Base-by-base conservation (phyloP, 257 asterid species). In the Rhazya stricta region DNA sequence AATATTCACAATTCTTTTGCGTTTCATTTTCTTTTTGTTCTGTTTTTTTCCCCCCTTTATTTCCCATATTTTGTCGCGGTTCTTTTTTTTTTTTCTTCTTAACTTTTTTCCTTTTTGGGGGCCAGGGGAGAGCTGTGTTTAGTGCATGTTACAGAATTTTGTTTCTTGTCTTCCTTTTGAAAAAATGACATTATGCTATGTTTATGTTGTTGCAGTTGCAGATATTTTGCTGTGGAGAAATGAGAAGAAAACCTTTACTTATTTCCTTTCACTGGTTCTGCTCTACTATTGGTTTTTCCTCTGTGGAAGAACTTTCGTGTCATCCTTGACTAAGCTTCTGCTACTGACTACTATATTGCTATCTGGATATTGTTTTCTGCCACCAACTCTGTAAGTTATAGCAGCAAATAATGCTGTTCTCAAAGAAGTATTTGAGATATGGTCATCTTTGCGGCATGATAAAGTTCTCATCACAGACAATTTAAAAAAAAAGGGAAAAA, bases 161-260 rank as follows among this genome's bases (percentile, higher is more conserved):
- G 21, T 58, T 60, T 23, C 51, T 71, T 62, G 29, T 37, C 13
- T 34, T 58, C 48, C 72, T 42, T 36, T 67, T 6, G 51, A n/a
- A 12, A 42, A 32, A 67, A 53, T 87, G 86, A 85, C 80, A 34
- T 68, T 80, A 9, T 81, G 11, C 53, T 76, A 41, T 78, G 79
- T 70, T 79, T 76, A 41, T 78, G 79, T 70, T 79, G 18, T 72
- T 84, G 86, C 97, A 95, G 96, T 89, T 89, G 94, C 98, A 53
- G 94, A 95, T 69, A 81, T 92, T 84, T 87, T 95, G 85, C 89
- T 95, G 72, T 95, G 99, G 99, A 93, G 98, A 81, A 92, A 89
- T 84, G 98, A 95, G 84, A 90, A 84, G 90, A 85, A 80, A 78
- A 85, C 91, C 65, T 95, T 92, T 78, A 67, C 65, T 54, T 88